Conservation (phyloP, 2,329 filamentous ascomycete species). For the Colletotrichum neosansevieriae region DNA sequence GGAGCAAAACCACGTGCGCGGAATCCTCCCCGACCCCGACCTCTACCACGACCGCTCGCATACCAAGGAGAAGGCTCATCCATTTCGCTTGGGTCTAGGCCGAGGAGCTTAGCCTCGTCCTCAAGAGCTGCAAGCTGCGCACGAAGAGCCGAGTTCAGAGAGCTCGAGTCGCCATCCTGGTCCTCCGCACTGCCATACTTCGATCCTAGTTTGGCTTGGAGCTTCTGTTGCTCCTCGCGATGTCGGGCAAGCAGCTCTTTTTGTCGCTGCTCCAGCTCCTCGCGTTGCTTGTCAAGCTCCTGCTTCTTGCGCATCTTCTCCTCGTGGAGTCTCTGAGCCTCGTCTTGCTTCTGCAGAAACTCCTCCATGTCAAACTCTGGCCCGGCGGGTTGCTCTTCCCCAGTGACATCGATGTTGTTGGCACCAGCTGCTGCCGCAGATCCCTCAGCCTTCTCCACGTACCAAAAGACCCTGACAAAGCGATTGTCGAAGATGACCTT, state of each 20-base stretch:
- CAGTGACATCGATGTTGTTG: constrained; percentile 39
- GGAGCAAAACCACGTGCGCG: constrained; percentile 51
- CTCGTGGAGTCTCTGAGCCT: constrained; percentile 77
- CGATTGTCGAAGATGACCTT: constrained; percentile 87
- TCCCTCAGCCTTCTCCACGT: constrained; percentile 64
- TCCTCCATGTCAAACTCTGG: constrained; percentile 77
- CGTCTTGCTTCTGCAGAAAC: constrained; percentile 75
- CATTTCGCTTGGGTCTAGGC: constrained; percentile 70
- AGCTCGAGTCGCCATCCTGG: constrained; percentile 17
- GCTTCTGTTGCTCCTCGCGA: constrained; percentile 71
- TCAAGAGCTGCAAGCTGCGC: constrained; percentile 80
- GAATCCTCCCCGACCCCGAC: constrained; percentile 57
- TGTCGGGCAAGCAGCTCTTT: constrained; percentile 72
- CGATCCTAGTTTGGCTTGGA: constrained; percentile 73
- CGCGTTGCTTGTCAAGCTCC: constrained; percentile 71
- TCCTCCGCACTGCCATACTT: constrained; percentile 47
- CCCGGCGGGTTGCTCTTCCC: constrained; percentile 47
- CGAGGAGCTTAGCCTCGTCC: constrained; percentile 77
- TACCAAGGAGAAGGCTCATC: constrained; percentile 55
- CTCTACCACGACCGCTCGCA: constrained; percentile 49
- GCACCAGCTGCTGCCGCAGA: constrained; percentile 45
- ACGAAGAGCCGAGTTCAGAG: constrained; percentile 70
- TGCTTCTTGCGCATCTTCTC: constrained; percentile 73
- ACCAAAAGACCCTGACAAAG: constrained; percentile 88
- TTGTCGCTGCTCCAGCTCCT: constrained; percentile 74